Evolutionary conservation across 2,329 filamentous ascomycete genomes (phyloP), one percentile per base, ranked within the genome.

Genomic region (Calonectria fujianensis): DNA sequence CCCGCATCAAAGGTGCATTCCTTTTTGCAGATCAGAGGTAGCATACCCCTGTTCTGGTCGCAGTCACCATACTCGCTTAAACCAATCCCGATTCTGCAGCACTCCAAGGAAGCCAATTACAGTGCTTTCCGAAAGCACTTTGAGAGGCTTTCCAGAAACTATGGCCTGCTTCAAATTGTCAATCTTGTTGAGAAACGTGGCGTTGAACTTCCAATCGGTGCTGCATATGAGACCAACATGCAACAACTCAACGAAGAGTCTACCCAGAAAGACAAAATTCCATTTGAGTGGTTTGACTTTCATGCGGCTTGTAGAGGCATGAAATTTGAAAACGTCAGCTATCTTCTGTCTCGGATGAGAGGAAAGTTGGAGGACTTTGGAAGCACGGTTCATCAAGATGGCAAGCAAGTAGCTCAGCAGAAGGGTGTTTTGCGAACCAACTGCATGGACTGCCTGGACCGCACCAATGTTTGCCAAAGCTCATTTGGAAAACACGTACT

Each of bases 211-310:
- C 91, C 93, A 24, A 92, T 98, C 64, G 97, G 96, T 4, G 90
- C 93, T 69, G 89, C 93, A 45, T 99, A 95, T 82, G 91, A 97
- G 81, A 89, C 90, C 65, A 92, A 92, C 73, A 89, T 94, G 1
- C 87, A 91, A 64, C 85, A 87, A 31, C 87, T 96, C 69, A 98
- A 97, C 76, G 89, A 93, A 10, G 88, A 90, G 52, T 87, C 89
- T 6, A 83, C 89, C 27, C 88, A 91, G 29, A 83, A 77, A 20
- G 64, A 84, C 2, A 78, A 76, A n/a, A 80, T 85, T 41, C 79
- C 83, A 0, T 97, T 98, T 81, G 95, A 98, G 82, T 99, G 97
- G 97, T 99, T 98, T 80, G 97, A 99, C 82, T 99, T 99, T 81
- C 97, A 98, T 83, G 90, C 92, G 24, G 94, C 94, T 35, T 98